phyloP scores from a whole-genome alignment of 2,329 filamentous ascomycete genomes.

The Pezicula neosporulosa region DNA sequence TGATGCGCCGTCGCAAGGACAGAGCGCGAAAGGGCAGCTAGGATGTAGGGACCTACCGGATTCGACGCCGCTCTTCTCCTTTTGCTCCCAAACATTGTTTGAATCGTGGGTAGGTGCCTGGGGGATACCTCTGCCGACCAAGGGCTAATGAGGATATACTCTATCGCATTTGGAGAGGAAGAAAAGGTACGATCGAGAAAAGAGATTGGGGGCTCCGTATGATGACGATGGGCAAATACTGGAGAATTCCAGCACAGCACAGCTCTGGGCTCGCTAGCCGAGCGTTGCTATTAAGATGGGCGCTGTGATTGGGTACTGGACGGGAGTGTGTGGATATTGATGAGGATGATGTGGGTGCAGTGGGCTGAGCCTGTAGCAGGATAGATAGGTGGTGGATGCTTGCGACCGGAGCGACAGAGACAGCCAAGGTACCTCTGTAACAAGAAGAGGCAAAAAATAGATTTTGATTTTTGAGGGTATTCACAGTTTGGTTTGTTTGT shows the following conservation, averaged over 20 bases:
- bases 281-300: neutral
- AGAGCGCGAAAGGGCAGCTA: neutral
- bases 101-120: constrained; percentile 13
- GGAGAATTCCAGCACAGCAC: neutral
- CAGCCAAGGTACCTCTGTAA: too few species aligned
- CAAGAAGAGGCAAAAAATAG: too few species aligned
- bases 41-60: constrained; percentile 29
- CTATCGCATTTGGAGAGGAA: constrained; percentile 20
- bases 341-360: constrained; percentile 2
- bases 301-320: too few species aligned
- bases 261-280: neutral
- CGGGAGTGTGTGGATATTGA: too few species aligned
- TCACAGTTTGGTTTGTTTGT: constrained; percentile 3
- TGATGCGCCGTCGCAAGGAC: constrained; percentile 13
- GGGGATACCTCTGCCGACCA: constrained; percentile 27
- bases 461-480: too few species aligned
- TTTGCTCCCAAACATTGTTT: constrained; percentile 30
- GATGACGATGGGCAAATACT: neutral
- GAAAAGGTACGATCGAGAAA: constrained; percentile 8
- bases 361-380: too few species aligned
- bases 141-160: constrained; percentile 24
- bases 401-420: too few species aligned
- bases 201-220: constrained; percentile 3
- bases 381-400: too few species aligned
- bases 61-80: constrained; percentile 36